phyloP scores from a whole-genome alignment of 2,329 filamentous ascomycete species.

The Diaporthe citrichinensis region DNA sequence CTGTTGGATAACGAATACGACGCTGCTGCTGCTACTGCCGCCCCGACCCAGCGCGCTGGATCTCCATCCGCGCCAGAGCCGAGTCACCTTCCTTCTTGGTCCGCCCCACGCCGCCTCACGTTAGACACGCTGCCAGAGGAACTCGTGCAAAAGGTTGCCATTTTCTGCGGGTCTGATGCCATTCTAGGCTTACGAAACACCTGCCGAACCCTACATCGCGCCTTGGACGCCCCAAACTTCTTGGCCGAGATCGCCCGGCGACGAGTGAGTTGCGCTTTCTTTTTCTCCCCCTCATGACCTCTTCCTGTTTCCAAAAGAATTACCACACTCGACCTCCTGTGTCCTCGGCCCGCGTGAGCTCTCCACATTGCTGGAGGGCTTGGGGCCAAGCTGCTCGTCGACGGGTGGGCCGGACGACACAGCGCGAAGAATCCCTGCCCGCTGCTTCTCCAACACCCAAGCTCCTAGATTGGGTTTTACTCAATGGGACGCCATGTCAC shows the following conservation, averaged over 20 bases:
- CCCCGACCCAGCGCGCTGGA: conserved; percentile 26
- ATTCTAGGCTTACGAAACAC: conserved; percentile 35
- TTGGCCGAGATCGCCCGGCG: conserved; percentile 29
- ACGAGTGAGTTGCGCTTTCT: conserved; percentile 34
- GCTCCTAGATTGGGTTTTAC: conserved; percentile 30
- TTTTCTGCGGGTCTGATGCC: conserved; percentile 35
- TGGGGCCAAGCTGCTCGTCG: conserved; percentile 12
- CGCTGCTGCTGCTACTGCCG: conserved; percentile 35
- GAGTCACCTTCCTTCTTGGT: conserved; percentile 22
- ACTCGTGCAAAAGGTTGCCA: conserved; percentile 36
- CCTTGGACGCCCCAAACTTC: conserved; percentile 28
- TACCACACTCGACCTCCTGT: not conserved
- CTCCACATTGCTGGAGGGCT: conserved; percentile 21
- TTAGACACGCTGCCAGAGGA: conserved; percentile 39
- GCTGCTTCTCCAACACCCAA: conserved; percentile 21
- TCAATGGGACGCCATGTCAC: conserved; percentile 26
- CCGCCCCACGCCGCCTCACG: conserved; percentile 23
- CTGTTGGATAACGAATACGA: conserved; percentile 39
- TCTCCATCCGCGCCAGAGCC: conserved; percentile 11
- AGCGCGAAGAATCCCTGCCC: conserved; percentile 15
- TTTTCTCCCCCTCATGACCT: not conserved
- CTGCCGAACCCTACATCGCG: conserved; percentile 28
- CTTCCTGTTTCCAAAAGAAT: not conserved
- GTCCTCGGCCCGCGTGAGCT: not conserved
- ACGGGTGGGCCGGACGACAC: conserved; percentile 20